Conservation (phyloP, 441 rosid species). For the Populus hybrid region DNA sequence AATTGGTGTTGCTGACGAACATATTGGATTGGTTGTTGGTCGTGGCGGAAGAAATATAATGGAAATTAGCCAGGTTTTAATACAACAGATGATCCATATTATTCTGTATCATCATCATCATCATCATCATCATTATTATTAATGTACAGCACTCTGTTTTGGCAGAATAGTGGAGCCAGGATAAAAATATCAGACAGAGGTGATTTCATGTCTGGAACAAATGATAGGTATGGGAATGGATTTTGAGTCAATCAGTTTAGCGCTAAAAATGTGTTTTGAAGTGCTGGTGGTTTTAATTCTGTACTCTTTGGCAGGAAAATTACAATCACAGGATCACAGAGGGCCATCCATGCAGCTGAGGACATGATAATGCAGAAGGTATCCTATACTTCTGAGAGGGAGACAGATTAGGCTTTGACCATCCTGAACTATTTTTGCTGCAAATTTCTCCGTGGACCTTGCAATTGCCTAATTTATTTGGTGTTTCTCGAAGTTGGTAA, state of each 20-base stretch:
- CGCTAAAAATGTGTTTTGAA: neutral
- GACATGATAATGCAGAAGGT: constrained; percentile 95
- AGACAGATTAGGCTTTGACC: constrained; percentile 40
- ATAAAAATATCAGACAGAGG: constrained; percentile 96
- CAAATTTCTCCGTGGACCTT: constrained; percentile 17
- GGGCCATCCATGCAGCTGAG: constrained; percentile 85
- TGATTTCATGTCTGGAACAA: constrained; percentile 93
- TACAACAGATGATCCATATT: neutral
- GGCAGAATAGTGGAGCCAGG: constrained; percentile 88
- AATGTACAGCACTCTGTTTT: constrained; percentile 10
- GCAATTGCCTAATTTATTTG: constrained; percentile 10
- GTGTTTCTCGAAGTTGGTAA: constrained; percentile 12
- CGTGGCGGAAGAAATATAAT: constrained; percentile 96
- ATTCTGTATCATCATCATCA: neutral
- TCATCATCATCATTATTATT: constrained; percentile 7
- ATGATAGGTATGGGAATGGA: constrained; percentile 51
- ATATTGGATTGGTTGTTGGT: constrained; percentile 91
- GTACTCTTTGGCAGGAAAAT: constrained; percentile 66
- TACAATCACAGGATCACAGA: constrained; percentile 86
- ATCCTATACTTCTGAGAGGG: constrained; percentile 77
- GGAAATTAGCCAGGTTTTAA: constrained; percentile 89
- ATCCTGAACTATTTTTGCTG: constrained; percentile 20
- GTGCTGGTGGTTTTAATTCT: neutral
- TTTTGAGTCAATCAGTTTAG: neutral
- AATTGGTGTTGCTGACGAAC: constrained; percentile 89